A percentile compares a stretch with the other conserved stretches of the same genome.
Evolutionary conservation across 2,329 filamentous ascomycete species (phyloP).

Genomic region (Cytospora piceicola): DNA sequence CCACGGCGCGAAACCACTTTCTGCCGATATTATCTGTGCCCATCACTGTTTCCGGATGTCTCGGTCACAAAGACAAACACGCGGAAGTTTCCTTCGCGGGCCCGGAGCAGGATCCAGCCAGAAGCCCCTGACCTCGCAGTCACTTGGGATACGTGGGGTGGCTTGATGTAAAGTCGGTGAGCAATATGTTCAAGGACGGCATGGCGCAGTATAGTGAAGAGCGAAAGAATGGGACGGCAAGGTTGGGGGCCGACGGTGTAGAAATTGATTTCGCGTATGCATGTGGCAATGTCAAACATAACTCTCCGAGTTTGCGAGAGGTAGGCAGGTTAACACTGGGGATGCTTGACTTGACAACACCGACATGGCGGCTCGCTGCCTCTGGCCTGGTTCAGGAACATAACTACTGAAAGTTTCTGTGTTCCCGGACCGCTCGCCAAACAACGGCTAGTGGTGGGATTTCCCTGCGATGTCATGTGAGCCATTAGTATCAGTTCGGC

Average conservation of each 20-base stretch:
- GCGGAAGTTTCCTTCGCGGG: constrained; percentile 10
- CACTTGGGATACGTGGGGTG: neutral
- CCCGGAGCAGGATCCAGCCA: neutral
- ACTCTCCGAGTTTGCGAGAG: constrained; percentile 5
- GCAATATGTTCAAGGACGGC: constrained; percentile 1
- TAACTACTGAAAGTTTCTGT: neutral
- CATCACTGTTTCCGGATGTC: constrained; percentile 29
- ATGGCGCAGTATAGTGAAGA: neutral
- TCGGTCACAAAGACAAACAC: constrained; percentile 24
- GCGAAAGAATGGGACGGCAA: neutral
- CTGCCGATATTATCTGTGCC: constrained; percentile 15
- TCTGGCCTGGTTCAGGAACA: constrained; percentile 16
- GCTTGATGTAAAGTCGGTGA: constrained; percentile 4
- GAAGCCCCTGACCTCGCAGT: constrained; percentile 2
- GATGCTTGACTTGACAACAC: neutral
- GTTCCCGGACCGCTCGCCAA: neutral
- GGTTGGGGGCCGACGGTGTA: neutral
- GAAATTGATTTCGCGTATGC: constrained; percentile 10
- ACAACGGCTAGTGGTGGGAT: neutral
- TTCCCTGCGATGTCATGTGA: constrained; percentile 1
- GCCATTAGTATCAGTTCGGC: neutral
- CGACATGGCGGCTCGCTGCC: neutral
- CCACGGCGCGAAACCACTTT: constrained; percentile 18
- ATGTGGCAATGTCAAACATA: constrained; percentile 23
- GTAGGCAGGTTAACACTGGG: constrained; percentile 2